A percentile compares a stretch with the other conserved stretches of the same genome.
Conservation (phyloP, 2,329 filamentous ascomycete species). For the Fusarium marasasianum region DNA sequence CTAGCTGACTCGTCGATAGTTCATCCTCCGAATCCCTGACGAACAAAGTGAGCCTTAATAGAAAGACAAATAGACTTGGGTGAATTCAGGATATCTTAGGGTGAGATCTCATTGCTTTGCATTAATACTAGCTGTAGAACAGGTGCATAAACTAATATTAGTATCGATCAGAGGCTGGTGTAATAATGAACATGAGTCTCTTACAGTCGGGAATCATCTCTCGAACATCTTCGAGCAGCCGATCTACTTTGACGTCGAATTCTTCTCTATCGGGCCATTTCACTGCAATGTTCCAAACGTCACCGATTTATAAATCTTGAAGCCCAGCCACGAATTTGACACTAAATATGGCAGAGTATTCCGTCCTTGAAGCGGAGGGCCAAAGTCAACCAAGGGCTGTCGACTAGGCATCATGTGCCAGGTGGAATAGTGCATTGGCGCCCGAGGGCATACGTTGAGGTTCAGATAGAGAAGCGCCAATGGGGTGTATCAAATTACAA, state of each 20-base stretch:
- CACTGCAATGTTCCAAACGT: neutral
- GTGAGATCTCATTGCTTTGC: neutral
- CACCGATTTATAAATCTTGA: too few relatives aligned
- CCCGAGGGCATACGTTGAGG: neutral
- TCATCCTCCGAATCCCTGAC: neutral
- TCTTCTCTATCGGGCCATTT: neutral
- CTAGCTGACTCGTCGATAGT: neutral
- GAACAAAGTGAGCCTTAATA: neutral
- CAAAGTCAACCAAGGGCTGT: too few relatives aligned
- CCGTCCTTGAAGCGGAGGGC: too few relatives aligned
- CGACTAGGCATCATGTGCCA: neutral
- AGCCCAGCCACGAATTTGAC: fast-evolving
- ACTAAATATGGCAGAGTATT: too few relatives aligned
- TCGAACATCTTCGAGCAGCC: neutral
- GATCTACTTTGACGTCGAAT: neutral
- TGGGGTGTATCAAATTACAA: neutral
- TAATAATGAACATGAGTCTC: neutral
- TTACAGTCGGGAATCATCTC: neutral
- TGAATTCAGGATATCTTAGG: neutral
- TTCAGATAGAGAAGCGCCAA: neutral
- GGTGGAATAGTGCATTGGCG: neutral
- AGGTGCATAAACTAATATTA: neutral
- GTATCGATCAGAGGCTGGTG: neutral
- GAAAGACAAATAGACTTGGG: neutral
- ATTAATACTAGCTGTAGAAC: neutral